phyloP scores from a whole-genome alignment of 805 yeast species.

The Candida peoriensis region DNA sequence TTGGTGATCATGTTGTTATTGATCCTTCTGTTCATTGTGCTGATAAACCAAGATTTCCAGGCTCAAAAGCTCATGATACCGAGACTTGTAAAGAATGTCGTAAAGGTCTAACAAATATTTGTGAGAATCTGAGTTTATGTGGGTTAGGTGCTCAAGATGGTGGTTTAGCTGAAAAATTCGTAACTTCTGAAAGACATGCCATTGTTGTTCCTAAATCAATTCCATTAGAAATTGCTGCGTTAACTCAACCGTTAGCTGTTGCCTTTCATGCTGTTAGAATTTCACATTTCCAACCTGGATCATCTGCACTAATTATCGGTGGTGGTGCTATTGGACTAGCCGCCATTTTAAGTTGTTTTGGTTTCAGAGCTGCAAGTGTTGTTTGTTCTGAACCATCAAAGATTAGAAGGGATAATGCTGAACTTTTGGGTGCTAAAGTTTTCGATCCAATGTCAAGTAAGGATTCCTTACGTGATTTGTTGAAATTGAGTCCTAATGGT shows the following conservation, averaged over 20 bases:
- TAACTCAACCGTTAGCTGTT: constrained; percentile 54
- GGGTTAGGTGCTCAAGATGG: constrained; percentile 58
- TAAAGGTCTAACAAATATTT: constrained; percentile 47
- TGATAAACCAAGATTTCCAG: constrained; percentile 38
- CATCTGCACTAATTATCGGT: constrained; percentile 45
- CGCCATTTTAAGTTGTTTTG: constrained; percentile 45
- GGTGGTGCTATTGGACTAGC: constrained; percentile 54
- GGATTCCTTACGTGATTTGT: constrained; percentile 32
- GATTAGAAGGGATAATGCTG: constrained; percentile 45
- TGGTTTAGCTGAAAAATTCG: constrained; percentile 45
- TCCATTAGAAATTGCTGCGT: constrained; percentile 42
- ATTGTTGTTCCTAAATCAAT: constrained; percentile 36
- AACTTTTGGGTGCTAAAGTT: constrained; percentile 39
- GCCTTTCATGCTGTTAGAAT: constrained; percentile 54
- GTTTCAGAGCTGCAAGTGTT: constrained; percentile 36
- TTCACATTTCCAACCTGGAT: constrained; percentile 35
- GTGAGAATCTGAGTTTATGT: constrained; percentile 41
- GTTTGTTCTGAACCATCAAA: constrained; percentile 48
- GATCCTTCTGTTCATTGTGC: constrained; percentile 59
- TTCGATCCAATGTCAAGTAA: constrained; percentile 42
- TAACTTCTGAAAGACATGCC: constrained; percentile 36
- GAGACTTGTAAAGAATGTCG: constrained; percentile 43
- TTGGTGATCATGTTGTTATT: constrained; percentile 57
- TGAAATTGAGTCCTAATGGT: constrained; percentile 34
- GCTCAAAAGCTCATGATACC: constrained; percentile 13